These are phyloP conservation scores for Pythium brassicae DNA, from an alignment of 352 stramenopile species.

Conservation along the genomic window DNA sequence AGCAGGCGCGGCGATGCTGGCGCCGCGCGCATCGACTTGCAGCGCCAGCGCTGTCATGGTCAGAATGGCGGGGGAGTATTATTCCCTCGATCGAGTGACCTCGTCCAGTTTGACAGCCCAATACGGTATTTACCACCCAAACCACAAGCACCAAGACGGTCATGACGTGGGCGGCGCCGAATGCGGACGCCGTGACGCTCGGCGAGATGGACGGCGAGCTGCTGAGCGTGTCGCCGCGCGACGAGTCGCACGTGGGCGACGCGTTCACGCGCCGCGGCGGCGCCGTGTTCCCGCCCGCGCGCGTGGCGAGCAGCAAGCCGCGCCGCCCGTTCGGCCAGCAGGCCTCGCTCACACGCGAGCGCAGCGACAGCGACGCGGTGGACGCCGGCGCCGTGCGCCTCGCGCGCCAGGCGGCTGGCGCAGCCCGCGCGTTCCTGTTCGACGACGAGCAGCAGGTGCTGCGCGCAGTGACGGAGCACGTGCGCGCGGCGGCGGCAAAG, in stretches of 20 bases:
- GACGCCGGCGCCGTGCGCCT: conserved; percentile 39
- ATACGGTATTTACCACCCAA: neutral
- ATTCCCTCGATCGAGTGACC: neutral
- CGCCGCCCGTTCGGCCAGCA: conserved; percentile 51
- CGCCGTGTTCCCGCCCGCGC: conserved; percentile 45
- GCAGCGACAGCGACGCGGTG: conserved; percentile 29
- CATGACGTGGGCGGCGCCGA: conserved; percentile 66
- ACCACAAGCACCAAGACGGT: neutral
- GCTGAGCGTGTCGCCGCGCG: conserved; percentile 56
- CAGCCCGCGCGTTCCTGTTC: conserved; percentile 38
- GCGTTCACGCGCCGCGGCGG: conserved; percentile 62
- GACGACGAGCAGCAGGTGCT: conserved; percentile 62
- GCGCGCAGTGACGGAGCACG: conserved; percentile 23
- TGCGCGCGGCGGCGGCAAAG: conserved; percentile 10
- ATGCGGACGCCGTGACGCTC: conserved; percentile 65
- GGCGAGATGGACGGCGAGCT: conserved; percentile 72
- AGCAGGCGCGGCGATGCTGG: conserved; percentile 21
- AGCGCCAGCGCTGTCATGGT: conserved; percentile 17
- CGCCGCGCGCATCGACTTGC: conserved; percentile 10
- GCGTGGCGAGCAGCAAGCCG: conserved; percentile 44
- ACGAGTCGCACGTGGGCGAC: conserved; percentile 56
- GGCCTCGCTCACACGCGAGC: conserved; percentile 51
- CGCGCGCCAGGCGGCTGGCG: conserved; percentile 23
- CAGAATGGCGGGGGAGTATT: neutral
- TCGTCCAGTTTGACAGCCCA: neutral